phyloP scores from a whole-genome alignment of 768 basidiomycete species.

The Naganishia friedmannii region DNA sequence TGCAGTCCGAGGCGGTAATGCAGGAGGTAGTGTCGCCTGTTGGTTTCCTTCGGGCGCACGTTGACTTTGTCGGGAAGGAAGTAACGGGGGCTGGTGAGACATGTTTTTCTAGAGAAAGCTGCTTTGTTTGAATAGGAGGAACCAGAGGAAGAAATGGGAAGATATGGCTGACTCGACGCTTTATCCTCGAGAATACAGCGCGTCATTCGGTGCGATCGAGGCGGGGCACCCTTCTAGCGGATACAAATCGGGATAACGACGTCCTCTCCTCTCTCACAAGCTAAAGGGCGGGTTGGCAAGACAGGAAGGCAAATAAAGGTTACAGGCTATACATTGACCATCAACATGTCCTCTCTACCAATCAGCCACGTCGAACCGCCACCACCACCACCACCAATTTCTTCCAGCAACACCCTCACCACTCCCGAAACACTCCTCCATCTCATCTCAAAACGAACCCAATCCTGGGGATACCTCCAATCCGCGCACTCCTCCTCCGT shows the following conservation, averaged over 20 bases:
- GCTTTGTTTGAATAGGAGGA: no score
- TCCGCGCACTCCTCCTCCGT: slow-evolving; percentile 25
- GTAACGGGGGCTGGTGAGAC: neutral
- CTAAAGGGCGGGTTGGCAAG: no score
- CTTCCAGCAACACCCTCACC: neutral
- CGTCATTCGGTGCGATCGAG: no score
- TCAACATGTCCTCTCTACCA: neutral
- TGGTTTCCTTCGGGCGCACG: neutral
- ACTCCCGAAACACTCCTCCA: neutral
- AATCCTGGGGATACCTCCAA: slow-evolving; percentile 30
- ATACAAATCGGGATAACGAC: no score
- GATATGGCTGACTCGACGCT: neutral
- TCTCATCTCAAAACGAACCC: slow-evolving; percentile 24
- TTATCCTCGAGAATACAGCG: no score
- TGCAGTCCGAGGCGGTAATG: neutral
- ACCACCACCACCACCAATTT: neutral
- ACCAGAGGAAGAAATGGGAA: neutral
- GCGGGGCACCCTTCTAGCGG: no score
- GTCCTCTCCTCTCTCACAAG: no score
- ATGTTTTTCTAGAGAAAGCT: neutral
- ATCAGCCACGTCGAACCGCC: neutral
- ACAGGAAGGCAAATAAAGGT: neutral
- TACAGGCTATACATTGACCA: neutral
- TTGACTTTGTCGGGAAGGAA: neutral
- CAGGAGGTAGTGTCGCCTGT: neutral